Conservation (phyloP, 768 basidiomycete species). For the Suillus luteus region DNA sequence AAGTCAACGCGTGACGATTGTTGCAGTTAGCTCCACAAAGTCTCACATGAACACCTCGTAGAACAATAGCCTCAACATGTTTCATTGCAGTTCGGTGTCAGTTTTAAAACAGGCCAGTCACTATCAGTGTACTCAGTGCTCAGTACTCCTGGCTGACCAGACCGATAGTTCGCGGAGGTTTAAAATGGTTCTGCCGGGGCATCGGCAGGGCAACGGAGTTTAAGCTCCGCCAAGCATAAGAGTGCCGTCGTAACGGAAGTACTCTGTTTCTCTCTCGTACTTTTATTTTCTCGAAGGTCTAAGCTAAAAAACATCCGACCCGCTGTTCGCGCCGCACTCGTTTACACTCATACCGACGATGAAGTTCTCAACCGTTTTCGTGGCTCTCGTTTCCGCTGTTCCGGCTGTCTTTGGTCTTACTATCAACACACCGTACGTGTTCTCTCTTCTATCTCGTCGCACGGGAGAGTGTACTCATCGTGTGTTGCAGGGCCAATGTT, state of each 20-base stretch:
- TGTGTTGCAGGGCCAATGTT: slow-evolving; percentile 35
- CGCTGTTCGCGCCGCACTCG: slow-evolving; percentile 18
- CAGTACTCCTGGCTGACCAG: too few species aligned
- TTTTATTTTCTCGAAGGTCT: slow-evolving; percentile 4
- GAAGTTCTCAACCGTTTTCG: slow-evolving; percentile 36
- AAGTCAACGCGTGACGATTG: neutral
- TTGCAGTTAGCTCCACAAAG: neutral
- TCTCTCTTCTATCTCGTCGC: slow-evolving; percentile 11
- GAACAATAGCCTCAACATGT: neutral
- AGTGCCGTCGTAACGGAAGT: neutral
- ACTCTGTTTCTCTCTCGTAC: slow-evolving; percentile 11
- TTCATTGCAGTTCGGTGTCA: neutral
- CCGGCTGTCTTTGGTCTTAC: slow-evolving; percentile 47
- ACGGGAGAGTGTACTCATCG: neutral
- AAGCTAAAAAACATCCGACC: slow-evolving; percentile 12
- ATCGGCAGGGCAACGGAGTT: slow-evolving; percentile 11
- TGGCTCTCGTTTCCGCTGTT: slow-evolving; percentile 32
- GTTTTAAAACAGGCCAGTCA: too few species aligned
- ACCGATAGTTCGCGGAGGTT: neutral
- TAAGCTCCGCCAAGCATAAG: slow-evolving; percentile 27
- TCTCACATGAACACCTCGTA: neutral
- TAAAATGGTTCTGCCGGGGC: neutral
- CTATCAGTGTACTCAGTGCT: too few species aligned
- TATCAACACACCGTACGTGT: slow-evolving; percentile 71
- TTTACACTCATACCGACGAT: slow-evolving; percentile 29